These are phyloP conservation scores for Mytilinidion resinicola DNA, from an alignment of 495 filamentous ascomycete genomes.

Conservation along the genomic window DNA sequence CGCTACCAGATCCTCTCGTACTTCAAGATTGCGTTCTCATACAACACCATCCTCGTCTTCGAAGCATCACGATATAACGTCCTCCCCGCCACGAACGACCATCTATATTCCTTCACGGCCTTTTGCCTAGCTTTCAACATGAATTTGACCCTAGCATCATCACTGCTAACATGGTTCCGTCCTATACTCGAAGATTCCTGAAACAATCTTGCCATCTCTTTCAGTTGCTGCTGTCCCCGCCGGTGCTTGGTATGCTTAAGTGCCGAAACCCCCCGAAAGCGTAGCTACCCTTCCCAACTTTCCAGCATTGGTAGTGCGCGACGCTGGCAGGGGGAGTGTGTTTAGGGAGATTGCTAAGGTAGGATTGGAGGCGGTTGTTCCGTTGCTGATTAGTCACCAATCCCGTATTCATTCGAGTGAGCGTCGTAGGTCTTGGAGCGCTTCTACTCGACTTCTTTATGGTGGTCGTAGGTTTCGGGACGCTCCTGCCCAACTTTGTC, in stretches of 20 bases:
- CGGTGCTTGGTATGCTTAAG: not conserved
- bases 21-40: not conserved
- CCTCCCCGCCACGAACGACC: constrained; percentile 8
- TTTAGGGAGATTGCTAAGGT: not conserved
- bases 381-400: not conserved
- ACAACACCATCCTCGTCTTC: constrained; percentile 14
- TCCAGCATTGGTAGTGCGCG: constrained; percentile 15
- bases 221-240: constrained; percentile 15
- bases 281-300: constrained; percentile 3
- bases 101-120: constrained; percentile 14
- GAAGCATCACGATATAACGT: constrained; percentile 9
- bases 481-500: not conserved
- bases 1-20: no score
- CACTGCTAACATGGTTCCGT: not conserved
- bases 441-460: constrained; percentile 3
- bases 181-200: constrained; percentile 8
- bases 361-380: no score
- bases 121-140: constrained; percentile 12
- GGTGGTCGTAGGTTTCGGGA: constrained; percentile 1
- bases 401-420: no score
- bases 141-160: constrained; percentile 6
- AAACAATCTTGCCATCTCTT: constrained; percentile 16
- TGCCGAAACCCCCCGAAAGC: constrained; percentile 6
- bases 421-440: not conserved
- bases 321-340: not conserved